Base-by-base conservation (phyloP, 108 stramenopile species). In the Conticribra guillardii region DNA sequence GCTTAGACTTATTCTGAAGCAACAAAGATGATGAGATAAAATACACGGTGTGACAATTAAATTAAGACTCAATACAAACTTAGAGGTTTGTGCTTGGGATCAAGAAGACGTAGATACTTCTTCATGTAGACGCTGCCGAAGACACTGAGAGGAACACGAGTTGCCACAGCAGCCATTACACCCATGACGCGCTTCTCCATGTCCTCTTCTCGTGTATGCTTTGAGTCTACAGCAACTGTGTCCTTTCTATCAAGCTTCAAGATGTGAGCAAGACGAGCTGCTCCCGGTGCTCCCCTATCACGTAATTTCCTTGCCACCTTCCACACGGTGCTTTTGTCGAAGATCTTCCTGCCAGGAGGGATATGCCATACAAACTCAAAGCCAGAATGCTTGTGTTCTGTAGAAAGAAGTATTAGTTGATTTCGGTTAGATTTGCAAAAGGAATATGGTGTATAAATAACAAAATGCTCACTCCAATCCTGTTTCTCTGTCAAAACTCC, bases 121-220 rank as follows among this genome's bases (percentile, higher is more conserved):
- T n/a, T 15, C 8, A 59, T 14, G 33, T 37, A 59, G 4, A 37
- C 33, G 37, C 19, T 59, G 33, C 19, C 26, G 19, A 59, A 59
- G 3, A 59, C 58, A 19, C 5, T n/a, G n/a, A 59, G 34, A 19
- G 58, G 33, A 18, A 37, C 3, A 2, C 37, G 4, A n/a, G n/a
- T 37, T 17, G 33, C 31, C 30, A 59, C 58, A 19, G 33, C 31
- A 59, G 58, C 58, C 31, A 59, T 33, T 15, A 59, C 58, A 19
- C n/a, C 33, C 15, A 37, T 7, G 19, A 59, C 58, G 2, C 34
- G 19, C 15, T 7, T 33, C 2, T n/a, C 33, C 31, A 37, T 59
- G 17, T 55, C 54, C 2, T 55, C 54, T 16, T 55, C 54, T 27
- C 22, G 2, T 15, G 21, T 28, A 23, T 4, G 16, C 27, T 27